Base-by-base conservation (phyloP, 192 early-diverging fungal species). In the Backusella tarrabulga region DNA sequence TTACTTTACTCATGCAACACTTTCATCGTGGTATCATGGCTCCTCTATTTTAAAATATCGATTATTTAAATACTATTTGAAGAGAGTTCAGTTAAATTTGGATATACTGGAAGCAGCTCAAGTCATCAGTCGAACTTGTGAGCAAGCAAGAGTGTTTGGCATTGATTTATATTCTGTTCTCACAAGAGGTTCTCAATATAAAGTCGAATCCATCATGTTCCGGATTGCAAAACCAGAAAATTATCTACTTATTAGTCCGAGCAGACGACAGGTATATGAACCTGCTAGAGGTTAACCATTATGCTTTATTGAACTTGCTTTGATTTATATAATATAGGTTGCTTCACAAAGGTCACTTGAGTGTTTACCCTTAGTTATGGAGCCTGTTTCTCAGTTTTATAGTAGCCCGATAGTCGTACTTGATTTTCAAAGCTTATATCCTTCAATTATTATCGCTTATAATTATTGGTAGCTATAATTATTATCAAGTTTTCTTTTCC, bases 361-460 rank as follows among this genome's bases (percentile, higher is more conserved):
- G 75, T 95, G 93, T 74, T 76, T 96, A n/a, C 95, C 96, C 8
- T 85, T 98, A 42, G 90, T 94, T 17, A 89, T 97, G 87, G 97
- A 98, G 81, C 97, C 97, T 11, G 76, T 88, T 66, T 92, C 95
- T 15, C 78, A 85, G 26, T 95, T 95, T 75, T 98, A 96, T 83
- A 91, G 84, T 17, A 91, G 92, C 79, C 97, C 97, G 5, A 75
- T 97, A 29, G 81, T 96, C 1, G 95, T 98, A 5, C 83, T 97
- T 35, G 97, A 98, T 83, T 98, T 98, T 68, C 96, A 97, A 79
- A 94, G 92, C 66, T 83, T 98, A 19, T 98, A 98, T 72, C 97
- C 97, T 21, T 96, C 94, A 76, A 86, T 98, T 17, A 96, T 98
- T 92, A 97, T 98, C 79, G 97, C 96, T 0, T 98, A 97, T 84